Evolutionary conservation across 228 moss, liverwort and hornwort genomes (phyloP).

Genomic region (Sphagnum fallax): DNA sequence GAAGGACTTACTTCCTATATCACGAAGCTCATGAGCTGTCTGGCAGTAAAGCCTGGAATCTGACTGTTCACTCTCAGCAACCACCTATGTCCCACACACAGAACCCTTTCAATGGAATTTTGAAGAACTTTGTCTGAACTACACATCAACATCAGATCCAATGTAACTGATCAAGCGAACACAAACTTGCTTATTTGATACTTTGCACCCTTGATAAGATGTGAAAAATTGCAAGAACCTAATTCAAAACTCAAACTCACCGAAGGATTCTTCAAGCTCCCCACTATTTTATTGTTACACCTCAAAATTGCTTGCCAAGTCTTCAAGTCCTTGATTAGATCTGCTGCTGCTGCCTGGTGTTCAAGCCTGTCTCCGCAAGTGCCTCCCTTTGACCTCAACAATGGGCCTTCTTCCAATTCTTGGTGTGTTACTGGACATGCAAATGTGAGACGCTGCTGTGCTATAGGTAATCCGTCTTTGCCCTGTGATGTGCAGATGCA

Average conservation of each 20-base stretch:
- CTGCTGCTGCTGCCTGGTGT: slow-evolving; percentile 16
- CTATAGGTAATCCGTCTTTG: slow-evolving; percentile 52
- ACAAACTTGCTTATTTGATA: no score
- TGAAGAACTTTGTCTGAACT: no score
- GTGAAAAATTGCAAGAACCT: no score
- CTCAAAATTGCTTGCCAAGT: slow-evolving; percentile 35
- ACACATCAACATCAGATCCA: no score
- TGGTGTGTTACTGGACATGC: slow-evolving; percentile 31
- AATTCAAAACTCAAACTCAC: slow-evolving; percentile 16
- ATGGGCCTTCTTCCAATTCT: slow-evolving; percentile 29
- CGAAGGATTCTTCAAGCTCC: slow-evolving; percentile 29
- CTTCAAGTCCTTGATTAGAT: slow-evolving; percentile 28
- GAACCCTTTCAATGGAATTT: no score
- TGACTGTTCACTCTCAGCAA: slow-evolving; percentile 43
- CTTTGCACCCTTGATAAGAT: no score
- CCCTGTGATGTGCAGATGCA: slow-evolving; percentile 17
- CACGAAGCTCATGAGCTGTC: slow-evolving; percentile 48
- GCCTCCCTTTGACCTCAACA: slow-evolving; percentile 26
- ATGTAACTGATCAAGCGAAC: no score
- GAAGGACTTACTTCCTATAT: slow-evolving; percentile 43
- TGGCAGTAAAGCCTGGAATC: slow-evolving; percentile 42
- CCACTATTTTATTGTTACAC: slow-evolving; percentile 32
- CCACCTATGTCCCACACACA: slow-evolving; percentile 21
- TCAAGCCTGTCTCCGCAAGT: slow-evolving; percentile 11
- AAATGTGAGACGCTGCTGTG: slow-evolving; percentile 48